phyloP scores from a whole-genome alignment of 441 rosid genomes.

The Populus hybrid region DNA sequence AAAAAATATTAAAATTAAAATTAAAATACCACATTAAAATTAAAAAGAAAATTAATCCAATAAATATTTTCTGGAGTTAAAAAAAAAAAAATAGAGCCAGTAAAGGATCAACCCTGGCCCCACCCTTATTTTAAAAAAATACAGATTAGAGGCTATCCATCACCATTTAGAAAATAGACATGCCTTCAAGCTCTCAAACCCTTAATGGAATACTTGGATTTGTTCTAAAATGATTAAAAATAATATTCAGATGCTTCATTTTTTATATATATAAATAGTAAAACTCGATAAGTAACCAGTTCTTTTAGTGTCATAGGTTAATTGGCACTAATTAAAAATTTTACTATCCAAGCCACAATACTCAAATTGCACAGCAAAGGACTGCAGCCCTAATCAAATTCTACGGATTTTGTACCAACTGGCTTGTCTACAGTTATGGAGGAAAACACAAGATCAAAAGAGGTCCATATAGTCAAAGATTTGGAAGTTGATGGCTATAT shows the following conservation, averaged over 20 bases:
- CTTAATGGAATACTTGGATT: background rate
- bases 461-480: background rate
- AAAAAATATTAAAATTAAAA: too few relatives aligned
- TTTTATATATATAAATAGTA: too few relatives aligned
- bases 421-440: background rate
- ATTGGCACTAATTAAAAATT: background rate
- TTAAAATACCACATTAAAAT: too few relatives aligned
- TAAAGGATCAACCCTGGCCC: too few relatives aligned
- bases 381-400: background rate
- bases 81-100: too few relatives aligned
- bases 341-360: background rate
- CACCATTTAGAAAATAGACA: too few relatives aligned
- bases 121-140: too few relatives aligned
- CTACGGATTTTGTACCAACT: constrained; percentile 3
- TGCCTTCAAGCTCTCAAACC: too few relatives aligned
- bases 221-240: too few relatives aligned
- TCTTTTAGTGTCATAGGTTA: background rate
- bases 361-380: constrained; percentile 2
- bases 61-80: too few relatives aligned
- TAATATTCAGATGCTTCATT: background rate
- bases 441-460: background rate
- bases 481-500: background rate
- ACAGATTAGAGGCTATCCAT: too few relatives aligned
- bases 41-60: too few relatives aligned
- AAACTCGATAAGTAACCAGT: background rate